A percentile compares a stretch with the other conserved stretches of the same genome.
These are phyloP conservation scores for Anastatica hierochuntica DNA, from an alignment of 345 rosid genomes.

Conservation along the genomic window DNA sequence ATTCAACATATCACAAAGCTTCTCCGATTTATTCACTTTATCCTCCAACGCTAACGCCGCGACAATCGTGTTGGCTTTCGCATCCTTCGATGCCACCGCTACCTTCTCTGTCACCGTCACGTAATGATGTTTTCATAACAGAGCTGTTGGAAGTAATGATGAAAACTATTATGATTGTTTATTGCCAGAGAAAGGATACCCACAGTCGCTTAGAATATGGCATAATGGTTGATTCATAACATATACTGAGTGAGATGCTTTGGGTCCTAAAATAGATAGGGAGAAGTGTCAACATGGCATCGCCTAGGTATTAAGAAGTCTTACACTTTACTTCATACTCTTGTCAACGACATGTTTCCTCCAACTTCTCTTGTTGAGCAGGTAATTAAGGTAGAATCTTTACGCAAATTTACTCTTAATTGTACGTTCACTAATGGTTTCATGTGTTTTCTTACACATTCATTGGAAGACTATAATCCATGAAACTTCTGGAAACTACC, in stretches of 20 bases:
- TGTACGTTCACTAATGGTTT: constrained; percentile 5
- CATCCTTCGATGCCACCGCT: constrained; percentile 20
- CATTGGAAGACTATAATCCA: constrained; percentile 78
- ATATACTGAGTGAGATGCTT: background rate
- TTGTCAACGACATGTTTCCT: constrained; percentile 88
- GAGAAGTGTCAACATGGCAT: constrained; percentile 85
- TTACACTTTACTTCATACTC: constrained; percentile 79
- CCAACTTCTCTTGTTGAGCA: constrained; percentile 71
- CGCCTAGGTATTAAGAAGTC: constrained; percentile 59
- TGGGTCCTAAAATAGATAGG: constrained; percentile 31
- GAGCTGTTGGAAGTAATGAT: too few relatives aligned
- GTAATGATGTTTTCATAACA: too few relatives aligned
- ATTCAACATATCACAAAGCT: constrained; percentile 67
- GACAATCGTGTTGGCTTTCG: constrained; percentile 21
- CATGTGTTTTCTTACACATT: background rate
- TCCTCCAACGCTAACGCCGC: constrained; percentile 20
- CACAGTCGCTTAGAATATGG: background rate
- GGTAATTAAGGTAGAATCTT: constrained; percentile 33
- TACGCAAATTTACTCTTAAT: background rate
- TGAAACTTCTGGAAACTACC: constrained; percentile 92
- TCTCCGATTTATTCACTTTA: constrained; percentile 49
- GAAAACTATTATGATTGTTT: too few relatives aligned
- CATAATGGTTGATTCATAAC: background rate
- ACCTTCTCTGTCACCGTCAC: constrained; percentile 23
- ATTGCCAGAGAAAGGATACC: too few relatives aligned